A percentile compares a stretch with the other conserved stretches of the same genome.
phyloP scores from a whole-genome alignment of 2,329 filamentous ascomycete genomes.

The Rutstroemia sydowiana region DNA sequence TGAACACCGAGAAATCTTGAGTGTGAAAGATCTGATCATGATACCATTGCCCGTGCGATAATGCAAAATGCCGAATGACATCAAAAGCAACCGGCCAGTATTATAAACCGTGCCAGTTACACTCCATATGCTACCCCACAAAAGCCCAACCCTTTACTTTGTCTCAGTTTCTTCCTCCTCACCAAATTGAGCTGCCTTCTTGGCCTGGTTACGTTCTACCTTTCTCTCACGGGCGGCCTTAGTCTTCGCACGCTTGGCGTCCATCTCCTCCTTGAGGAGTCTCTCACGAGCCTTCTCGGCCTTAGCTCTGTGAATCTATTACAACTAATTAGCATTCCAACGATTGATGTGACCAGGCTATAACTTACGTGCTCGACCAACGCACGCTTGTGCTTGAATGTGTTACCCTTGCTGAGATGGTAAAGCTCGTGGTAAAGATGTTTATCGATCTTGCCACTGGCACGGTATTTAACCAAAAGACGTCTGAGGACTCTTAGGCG shows the following conservation, averaged over 20 bases:
- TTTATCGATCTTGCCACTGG: constrained; percentile 99
- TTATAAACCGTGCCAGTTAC: constrained; percentile 30
- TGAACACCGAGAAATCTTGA: constrained; percentile 12
- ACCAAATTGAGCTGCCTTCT: constrained; percentile 79
- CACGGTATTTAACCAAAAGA: constrained; percentile 99
- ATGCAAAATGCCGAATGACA: constrained; percentile 29
- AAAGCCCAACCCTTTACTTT: constrained; percentile 28
- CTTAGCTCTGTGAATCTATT: constrained; percentile 98
- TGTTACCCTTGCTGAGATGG: constrained; percentile 99
- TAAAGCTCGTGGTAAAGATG: constrained; percentile 99
- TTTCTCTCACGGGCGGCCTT: constrained; percentile 99
- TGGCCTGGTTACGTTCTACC: constrained; percentile 82
- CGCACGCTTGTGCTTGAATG: constrained; percentile 99
- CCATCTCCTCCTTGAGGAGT: constrained; percentile 98
- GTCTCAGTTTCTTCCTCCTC: constrained; percentile 48
- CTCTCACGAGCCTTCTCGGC: constrained; percentile 97
- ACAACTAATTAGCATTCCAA: constrained; percentile 17
- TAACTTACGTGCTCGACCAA: constrained; percentile 98
- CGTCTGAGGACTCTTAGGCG: constrained; percentile 98
- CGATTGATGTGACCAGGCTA: not conserved
- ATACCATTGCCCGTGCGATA: constrained; percentile 31
- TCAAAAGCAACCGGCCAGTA: constrained; percentile 30
- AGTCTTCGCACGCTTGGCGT: constrained; percentile 99
- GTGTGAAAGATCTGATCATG: constrained; percentile 26
- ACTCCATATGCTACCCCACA: constrained; percentile 29